These are phyloP conservation scores for Neoarthrinium moseri DNA, from an alignment of 2,329 filamentous ascomycete species.

Conservation along the genomic window DNA sequence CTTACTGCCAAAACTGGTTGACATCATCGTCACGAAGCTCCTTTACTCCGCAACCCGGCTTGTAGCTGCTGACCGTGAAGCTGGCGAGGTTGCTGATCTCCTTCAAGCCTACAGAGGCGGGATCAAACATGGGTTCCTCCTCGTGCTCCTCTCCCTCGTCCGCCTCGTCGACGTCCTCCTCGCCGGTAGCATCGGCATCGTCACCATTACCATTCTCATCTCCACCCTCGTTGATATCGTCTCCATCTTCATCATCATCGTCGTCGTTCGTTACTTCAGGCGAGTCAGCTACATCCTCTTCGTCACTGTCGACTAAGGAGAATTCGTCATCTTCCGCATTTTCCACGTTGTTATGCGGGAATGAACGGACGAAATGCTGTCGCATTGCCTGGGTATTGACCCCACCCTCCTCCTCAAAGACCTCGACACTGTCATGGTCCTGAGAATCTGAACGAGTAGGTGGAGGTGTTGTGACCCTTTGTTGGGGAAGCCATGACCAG, in stretches of 20 bases:
- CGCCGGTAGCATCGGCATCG: constrained; percentile 27
- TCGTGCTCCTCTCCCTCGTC: constrained; percentile 36
- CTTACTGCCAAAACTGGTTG: constrained; percentile 75
- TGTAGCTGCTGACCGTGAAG: constrained; percentile 79
- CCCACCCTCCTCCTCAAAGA: constrained; percentile 4
- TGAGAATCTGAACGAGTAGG: not conserved
- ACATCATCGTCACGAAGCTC: constrained; percentile 74
- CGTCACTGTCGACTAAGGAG: constrained; percentile 15
- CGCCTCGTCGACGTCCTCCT: constrained; percentile 26
- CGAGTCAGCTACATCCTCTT: constrained; percentile 17
- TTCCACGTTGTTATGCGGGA: constrained; percentile 18
- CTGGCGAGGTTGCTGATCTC: constrained; percentile 83
- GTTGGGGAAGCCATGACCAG: constrained; percentile 6
- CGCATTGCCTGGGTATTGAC: not conserved
- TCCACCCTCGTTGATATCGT: constrained; percentile 29
- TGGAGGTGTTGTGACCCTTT: constrained; percentile 2
- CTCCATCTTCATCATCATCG: constrained; percentile 24
- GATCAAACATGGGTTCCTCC: constrained; percentile 44
- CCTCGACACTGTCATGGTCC: not conserved
- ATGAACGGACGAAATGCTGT: not conserved
- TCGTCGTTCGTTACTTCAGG: constrained; percentile 15
- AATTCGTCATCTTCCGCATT: constrained; percentile 21
- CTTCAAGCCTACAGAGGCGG: constrained; percentile 62
- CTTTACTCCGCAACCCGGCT: constrained; percentile 76
- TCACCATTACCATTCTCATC: constrained; percentile 19